Evolutionary conservation across 2,329 filamentous ascomycete species (phyloP), one percentile per base, ranked within the genome.

Genomic region (Onygenales sp.): DNA sequence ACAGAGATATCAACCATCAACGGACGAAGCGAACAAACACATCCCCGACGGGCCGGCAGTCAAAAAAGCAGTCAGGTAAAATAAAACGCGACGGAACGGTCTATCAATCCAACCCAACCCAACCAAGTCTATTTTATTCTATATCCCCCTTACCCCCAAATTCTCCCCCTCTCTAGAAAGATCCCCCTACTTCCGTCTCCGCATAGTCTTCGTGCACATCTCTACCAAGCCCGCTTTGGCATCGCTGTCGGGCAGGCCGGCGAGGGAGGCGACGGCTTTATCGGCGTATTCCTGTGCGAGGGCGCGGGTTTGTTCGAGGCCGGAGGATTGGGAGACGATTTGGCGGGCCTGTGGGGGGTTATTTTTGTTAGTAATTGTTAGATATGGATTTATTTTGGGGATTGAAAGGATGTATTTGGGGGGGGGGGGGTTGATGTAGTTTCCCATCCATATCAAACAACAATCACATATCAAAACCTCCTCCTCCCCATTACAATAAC

Each of bases 171-270:
- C 32, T 42, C 14, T 62, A 4, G 4, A 11, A 33, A 6, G 21
- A 10, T n/a, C 8, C 6, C 14, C 43, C 58, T 65, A 97, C 72
- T 95, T 96, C 68, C 89, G 80, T 64, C 92, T 81, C 72, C 89
- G 85, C 75, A 95, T 82, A 13, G 91, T 90, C 76, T 95, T 96
- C 62, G 85, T 81, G 61, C 90, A 94, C 88, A 97, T 96, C 65
- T 96, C 89, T 45, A 95, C 76, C 42, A 98, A 76, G 0, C 92
- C 92, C 33, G 86, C 81, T 75, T 95, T 97, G 54, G 93, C 93
- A 59, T 97, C 92, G 67, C 90, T 92, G n/a, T 91, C 85, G 6
- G 93, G 93, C 70, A 98, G 95, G 45, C 76, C 74, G 58, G 80
- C 78, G 63, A 98, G 87, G n/a, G 91, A 88, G 4, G 83, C 79